Conservation (phyloP, 1,139 yeast genomes). For the Debaryomyces sp. region DNA sequence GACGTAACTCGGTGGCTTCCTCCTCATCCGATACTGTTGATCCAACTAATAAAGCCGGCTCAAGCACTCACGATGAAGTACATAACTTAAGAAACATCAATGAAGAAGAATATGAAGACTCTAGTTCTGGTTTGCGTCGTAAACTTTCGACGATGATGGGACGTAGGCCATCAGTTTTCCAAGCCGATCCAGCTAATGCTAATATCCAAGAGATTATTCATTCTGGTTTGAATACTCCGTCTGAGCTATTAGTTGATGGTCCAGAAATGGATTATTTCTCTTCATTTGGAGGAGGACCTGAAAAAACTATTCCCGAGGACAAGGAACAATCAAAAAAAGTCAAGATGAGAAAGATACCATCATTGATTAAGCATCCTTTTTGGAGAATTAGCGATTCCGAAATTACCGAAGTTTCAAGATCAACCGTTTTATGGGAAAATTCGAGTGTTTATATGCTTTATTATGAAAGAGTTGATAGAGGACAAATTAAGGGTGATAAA, state of each 20-base stretch:
- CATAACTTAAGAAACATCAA: conserved; percentile 11
- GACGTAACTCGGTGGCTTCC: background rate
- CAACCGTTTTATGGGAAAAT: conserved; percentile 66
- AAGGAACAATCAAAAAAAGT: conserved; percentile 21
- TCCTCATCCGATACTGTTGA: background rate
- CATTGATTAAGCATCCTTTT: conserved; percentile 62
- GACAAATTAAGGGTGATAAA: conserved; percentile 15
- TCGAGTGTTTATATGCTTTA: conserved; percentile 81
- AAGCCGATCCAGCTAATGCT: conserved; percentile 41
- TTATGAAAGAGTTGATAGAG: conserved; percentile 61
- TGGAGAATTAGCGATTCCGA: conserved; percentile 87
- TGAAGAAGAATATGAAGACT: conserved; percentile 23
- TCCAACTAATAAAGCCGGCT: background rate
- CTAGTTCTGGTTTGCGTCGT: conserved; percentile 34
- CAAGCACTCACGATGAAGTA: conserved; percentile 2
- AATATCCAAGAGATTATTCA: conserved; percentile 43
- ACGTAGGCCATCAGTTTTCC: conserved; percentile 46
- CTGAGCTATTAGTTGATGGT: conserved; percentile 44
- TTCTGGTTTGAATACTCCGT: conserved; percentile 47
- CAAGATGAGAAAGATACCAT: conserved; percentile 54
- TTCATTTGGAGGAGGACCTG: background rate
- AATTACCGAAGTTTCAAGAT: conserved; percentile 62
- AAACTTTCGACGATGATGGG: conserved; percentile 46
- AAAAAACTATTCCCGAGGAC: conserved; percentile 10
- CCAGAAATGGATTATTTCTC: conserved; percentile 28